Conservation (phyloP, 768 basidiomycete genomes). For the Tricholoma furcatifolium region DNA sequence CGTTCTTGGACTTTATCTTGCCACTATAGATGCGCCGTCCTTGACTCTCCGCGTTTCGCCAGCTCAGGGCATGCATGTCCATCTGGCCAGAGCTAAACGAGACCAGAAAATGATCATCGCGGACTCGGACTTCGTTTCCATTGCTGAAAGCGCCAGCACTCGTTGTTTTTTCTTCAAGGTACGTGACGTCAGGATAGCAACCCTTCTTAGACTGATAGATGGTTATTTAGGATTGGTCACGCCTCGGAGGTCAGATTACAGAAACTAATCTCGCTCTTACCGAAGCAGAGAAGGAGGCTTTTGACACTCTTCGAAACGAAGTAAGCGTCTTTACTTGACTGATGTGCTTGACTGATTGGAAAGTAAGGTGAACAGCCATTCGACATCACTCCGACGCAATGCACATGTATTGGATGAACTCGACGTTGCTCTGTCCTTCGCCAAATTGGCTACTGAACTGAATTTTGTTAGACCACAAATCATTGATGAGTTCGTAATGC, state of each 20-base stretch:
- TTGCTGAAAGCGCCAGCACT: slow-evolving; percentile 66
- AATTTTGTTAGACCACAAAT: slow-evolving; percentile 72
- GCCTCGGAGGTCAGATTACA: slow-evolving; percentile 66
- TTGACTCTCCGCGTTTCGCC: slow-evolving; percentile 69
- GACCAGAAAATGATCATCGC: slow-evolving; percentile 50
- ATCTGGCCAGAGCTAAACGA: slow-evolving; percentile 62
- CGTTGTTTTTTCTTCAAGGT: slow-evolving; percentile 70
- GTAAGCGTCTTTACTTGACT: slow-evolving; percentile 31
- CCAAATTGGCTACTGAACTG: slow-evolving; percentile 75
- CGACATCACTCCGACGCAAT: slow-evolving; percentile 63
- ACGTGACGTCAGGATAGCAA: slow-evolving; percentile 6
- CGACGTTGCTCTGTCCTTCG: slow-evolving; percentile 81
- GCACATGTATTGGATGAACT: slow-evolving; percentile 82
- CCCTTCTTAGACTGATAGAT: background rate
- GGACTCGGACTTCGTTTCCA: slow-evolving; percentile 50
- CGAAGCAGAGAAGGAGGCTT: slow-evolving; percentile 69
- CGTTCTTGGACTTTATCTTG: background rate
- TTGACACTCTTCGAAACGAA: slow-evolving; percentile 65
- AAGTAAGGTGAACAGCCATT: slow-evolving; percentile 59
- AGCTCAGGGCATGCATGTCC: slow-evolving; percentile 73
- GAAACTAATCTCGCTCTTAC: slow-evolving; percentile 53
- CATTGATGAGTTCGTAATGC: slow-evolving; percentile 57
- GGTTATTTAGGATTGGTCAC: slow-evolving; percentile 62
- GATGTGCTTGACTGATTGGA: slow-evolving; percentile 1
- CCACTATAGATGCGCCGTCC: slow-evolving; percentile 59